Conservation (phyloP, 2,329 filamentous ascomycete genomes). For the Sarocladiaceae sp. region DNA sequence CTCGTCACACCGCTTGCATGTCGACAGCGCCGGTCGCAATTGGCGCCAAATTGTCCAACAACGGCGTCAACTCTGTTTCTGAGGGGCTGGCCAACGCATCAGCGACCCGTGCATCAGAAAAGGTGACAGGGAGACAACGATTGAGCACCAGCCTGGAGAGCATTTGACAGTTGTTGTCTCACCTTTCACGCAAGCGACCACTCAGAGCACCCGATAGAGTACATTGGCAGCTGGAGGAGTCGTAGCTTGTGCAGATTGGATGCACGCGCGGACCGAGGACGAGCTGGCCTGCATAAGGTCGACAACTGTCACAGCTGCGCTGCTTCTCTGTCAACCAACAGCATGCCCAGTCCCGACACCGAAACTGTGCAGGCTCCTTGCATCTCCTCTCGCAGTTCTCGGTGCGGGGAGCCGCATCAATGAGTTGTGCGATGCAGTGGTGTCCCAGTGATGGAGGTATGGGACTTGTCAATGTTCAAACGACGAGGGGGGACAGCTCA, state of each 20-base stretch:
- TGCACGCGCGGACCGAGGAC: neutral
- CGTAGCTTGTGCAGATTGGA: neutral
- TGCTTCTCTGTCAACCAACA: neutral
- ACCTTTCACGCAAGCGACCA: neutral
- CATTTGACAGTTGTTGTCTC: neutral
- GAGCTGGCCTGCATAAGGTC: neutral
- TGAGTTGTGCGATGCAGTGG: neutral
- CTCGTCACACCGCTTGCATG: constrained; percentile 6
- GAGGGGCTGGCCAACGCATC: neutral
- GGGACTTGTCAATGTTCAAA: neutral
- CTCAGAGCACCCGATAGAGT: neutral
- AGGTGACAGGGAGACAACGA: neutral
- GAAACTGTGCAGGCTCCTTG: neutral
- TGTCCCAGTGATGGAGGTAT: neutral
- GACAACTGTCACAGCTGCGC: constrained; percentile 4
- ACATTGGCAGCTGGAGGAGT: neutral
- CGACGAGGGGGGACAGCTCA: neutral
- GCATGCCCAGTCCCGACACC: constrained; percentile 3
- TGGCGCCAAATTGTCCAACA: neutral
- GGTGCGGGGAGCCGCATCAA: neutral
- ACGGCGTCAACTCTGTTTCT: neutral
- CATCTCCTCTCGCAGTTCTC: neutral
- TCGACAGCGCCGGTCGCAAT: neutral
- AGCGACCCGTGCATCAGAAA: neutral
- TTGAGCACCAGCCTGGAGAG: neutral